Base-by-base conservation (phyloP, 768 basidiomycete genomes). In the Leucosporidium yakuticum region DNA sequence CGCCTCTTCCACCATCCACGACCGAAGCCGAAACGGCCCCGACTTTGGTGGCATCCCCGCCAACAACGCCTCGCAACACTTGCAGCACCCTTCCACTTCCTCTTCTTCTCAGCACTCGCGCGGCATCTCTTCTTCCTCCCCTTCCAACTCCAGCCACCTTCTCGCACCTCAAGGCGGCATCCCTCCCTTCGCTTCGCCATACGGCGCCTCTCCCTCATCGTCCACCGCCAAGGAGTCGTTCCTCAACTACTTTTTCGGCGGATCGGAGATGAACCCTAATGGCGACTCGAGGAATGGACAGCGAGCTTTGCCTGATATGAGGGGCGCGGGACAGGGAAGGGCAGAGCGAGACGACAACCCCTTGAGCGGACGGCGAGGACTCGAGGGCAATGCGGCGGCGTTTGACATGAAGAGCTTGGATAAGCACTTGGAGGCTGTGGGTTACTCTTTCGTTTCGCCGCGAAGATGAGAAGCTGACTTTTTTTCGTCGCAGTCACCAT, bases 351-450 rank as follows among this genome's bases (percentile, higher is more conserved):
- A 63, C 27, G 66, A 69, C 23, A 73, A 73, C 69, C 69, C 74
- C 49, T 34, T 79, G 80, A 84, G 60, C n/a, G 74, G 78, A 15
- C 58, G 76, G 49, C 69, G 70, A 62, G 81, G 82, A 17, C 77
- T 89, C 59, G 90, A 93, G 74, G 88, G 84, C 58, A 88, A 82
- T 77, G 88, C 83, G 74, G 89, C 93, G 64, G 93, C 90, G 57
- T 97, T 87, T 78, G 96, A 98, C 78, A 99, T 99, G 96, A 97
- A 92, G 83, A 96, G 92, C 76, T 82, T 98, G 62, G 92, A 94
- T 53, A 93, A 89, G 80, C 96, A 99, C 76, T 90, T 99, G 67
- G 96, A 99, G 79, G 90, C 94, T 70, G 94, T 97, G 76, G 83
- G 90, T 85, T 4, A n/a, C 47, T 54, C 21, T 54, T 34, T n/a